Base-by-base conservation (phyloP, 2,329 filamentous ascomycete genomes). In the Neocatenulostroma microsporum region DNA sequence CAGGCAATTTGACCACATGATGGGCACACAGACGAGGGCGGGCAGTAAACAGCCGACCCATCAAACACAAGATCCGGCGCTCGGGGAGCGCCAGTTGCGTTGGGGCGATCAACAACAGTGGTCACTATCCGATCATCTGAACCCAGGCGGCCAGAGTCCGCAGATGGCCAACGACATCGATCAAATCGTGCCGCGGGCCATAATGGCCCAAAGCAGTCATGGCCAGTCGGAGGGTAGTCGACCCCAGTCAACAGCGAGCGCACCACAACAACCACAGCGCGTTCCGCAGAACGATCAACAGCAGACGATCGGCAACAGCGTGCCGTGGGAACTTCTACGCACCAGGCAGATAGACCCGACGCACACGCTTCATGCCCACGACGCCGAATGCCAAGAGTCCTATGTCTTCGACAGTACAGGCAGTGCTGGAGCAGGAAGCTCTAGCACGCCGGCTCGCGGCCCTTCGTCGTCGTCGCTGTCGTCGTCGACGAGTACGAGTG, bases 341-440 rank as follows among this genome's bases (percentile, higher is more conserved):
- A 45, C 41, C 9, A 44, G 41, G 18, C 42, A 49, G 26, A 29
- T 32, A 7, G 41, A 44, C 12, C 44, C 48, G 9, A 49, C 48
- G 36, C 49, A 50, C 41, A 46, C 46, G 4, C 24, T 35, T 3
- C 46, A 51, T 21, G 33, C 47, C 8, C 48, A 48, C 32, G 44
- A 41, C 9, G 27, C 37, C 9, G 40, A 34, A 18, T 26, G 23
- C 19, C 27, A 21, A 28, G 39, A 26, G 23, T 34, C 36, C 5
- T 42, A 36, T 30, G 34, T 21, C 11, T 24, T 14, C 15, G 36
- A 37, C 18, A 20, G n/a, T 15, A 18, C 11, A 12, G 21, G 17
- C 17, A 25, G 14, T 6, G 24, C 5, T 17, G 17, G 21, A 6
- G 5, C 12, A 11, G 21, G 14, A 14, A 28, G 21, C 13, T 8